Evolutionary conservation across 2,329 filamentous ascomycete species (phyloP).

Genomic region (Chaetomiaceae sp.): DNA sequence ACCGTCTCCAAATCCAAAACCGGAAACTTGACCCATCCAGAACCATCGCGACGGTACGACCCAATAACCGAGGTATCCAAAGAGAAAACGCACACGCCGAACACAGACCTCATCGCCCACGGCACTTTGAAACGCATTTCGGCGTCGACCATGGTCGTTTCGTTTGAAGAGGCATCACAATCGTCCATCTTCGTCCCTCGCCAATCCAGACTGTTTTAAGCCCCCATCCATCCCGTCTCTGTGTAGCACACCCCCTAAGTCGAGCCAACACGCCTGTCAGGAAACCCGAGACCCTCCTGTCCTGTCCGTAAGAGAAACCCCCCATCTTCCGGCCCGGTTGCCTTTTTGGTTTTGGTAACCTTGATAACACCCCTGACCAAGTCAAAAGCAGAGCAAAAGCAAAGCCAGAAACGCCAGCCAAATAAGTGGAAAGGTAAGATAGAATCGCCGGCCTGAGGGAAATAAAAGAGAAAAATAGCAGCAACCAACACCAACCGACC

Average conservation of each 20-base stretch:
- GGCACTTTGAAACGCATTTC: not conserved
- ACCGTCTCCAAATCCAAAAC: not conserved
- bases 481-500: not conserved
- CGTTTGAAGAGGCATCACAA: no score
- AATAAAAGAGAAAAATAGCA: not conserved
- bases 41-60: not conserved
- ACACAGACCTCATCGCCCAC: not conserved
- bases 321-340: not conserved
- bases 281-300: not conserved
- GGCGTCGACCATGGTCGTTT: not conserved
- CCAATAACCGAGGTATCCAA: constrained; percentile 1
- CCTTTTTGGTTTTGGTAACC: not conserved
- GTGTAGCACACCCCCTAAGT: not conserved
- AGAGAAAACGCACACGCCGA: not conserved
- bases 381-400: not conserved
- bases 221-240: not conserved
- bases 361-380: not conserved
- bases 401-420: not conserved
- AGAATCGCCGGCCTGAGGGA: no score
- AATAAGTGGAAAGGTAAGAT: no score
- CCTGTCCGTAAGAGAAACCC: not conserved
- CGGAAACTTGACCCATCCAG: not conserved
- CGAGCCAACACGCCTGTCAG: not conserved
- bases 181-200: not conserved
- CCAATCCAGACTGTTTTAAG: not conserved